phyloP scores from a whole-genome alignment of 2,329 filamentous ascomycete species.

The Pseudocercospora pini-densiflorae region DNA sequence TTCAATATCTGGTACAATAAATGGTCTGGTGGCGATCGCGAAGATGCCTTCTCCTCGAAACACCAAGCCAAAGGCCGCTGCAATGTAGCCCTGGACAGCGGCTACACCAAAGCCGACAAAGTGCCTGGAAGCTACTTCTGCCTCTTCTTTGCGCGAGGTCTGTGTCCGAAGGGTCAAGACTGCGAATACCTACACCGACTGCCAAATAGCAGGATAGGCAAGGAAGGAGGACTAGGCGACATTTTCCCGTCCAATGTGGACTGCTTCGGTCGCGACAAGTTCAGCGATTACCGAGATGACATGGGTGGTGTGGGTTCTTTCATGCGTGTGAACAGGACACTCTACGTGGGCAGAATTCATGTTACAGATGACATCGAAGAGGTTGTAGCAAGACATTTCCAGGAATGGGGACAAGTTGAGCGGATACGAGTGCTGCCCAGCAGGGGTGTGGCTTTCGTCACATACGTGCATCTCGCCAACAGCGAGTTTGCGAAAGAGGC shows the following conservation, averaged over 20 bases:
- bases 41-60: conserved; percentile 87
- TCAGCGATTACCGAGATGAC: conserved; percentile 90
- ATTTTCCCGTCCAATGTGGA: conserved; percentile 93
- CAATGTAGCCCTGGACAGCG: conserved; percentile 72
- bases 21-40: conserved; percentile 93
- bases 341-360: conserved; percentile 93
- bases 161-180: conserved; percentile 84
- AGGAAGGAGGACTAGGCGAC: conserved; percentile 67
- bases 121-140: conserved; percentile 80
- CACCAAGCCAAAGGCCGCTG: conserved; percentile 83
- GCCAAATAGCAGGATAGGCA: conserved; percentile 59
- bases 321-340: conserved; percentile 87
- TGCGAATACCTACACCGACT: conserved; percentile 93
- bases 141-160: conserved; percentile 82
- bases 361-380: conserved; percentile 98
- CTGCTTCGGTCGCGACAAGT: conserved; percentile 93
- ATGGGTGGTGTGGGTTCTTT: conserved; percentile 98
- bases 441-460: conserved; percentile 91
- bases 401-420: conserved; percentile 95
- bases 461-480: conserved; percentile 88
- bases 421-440: conserved; percentile 83
- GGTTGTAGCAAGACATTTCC: conserved; percentile 90
- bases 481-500: conserved; percentile 81
- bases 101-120: conserved; percentile 56
- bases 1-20: conserved; percentile 99